Base-by-base conservation (phyloP, 495 filamentous ascomycete species). In the Penicillium lividum region DNA sequence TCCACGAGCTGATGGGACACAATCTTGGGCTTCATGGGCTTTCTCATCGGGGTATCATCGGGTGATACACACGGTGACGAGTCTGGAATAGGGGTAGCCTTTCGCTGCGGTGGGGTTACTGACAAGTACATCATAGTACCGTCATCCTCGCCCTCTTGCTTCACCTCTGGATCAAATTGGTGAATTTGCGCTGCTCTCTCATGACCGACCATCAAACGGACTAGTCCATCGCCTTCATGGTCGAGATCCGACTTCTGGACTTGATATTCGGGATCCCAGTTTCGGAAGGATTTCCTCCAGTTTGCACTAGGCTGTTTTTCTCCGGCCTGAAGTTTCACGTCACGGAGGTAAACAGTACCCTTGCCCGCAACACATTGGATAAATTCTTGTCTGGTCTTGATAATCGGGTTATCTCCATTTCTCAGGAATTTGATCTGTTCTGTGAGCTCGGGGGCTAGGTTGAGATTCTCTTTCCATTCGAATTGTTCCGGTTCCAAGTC, bases 381-480 rank as follows among this genome's bases (percentile, higher is more conserved):
- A 15, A 11, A 36, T 46, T 16, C 43, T 27, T 5, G 16, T 25
- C 27, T 46, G 43, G 43, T 46, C n/a, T 7, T 22, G 7, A 46
- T 5, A 18, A 44, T 9, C 7, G 42, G 42, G 13, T 16, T 0
- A 7, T 44, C 18, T 16, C 42, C 42, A 44, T 22, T 7, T 16
- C 18, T 18, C 4, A 33, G 15, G 5, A 16, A 8, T 3, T 33
- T 18, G 29, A n/a, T 18, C 48, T 51, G 25, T 0, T 47, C 22
- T 27, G 25, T 13, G 5, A 29, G 8, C 15, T 47, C 45, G 9
- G 25, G 25, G 9, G 13, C 45, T 22, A 47, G 1, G 3, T 16
- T 33, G 13, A 55, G 15, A 27, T 55, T 2, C 31, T 51, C 36
- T 51, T 56, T 62, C 68, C 68, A 69, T 18, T 65, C 46, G 9